Base-by-base conservation (phyloP, 1,139 yeast species). In the Casaregolazyma lundiana region DNA sequence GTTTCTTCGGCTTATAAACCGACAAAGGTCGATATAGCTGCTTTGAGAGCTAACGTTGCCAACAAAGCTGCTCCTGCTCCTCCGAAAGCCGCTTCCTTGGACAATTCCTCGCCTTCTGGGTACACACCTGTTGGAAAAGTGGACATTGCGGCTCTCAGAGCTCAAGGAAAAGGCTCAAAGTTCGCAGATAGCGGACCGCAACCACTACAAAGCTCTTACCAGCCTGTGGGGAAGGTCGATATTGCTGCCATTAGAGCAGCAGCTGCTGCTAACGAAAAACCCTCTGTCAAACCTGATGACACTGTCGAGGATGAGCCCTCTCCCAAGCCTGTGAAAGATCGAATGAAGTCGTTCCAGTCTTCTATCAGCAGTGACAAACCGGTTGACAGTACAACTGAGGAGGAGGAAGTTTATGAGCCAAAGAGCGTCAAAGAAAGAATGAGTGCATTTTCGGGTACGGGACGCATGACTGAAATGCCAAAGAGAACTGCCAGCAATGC, bases 1-100 rank as follows among this genome's bases (percentile, higher is more conserved):
- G 78, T 78, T 19, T 80, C 84, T 24, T 72, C 86, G 9, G 80
- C 88, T n/a, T 84, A 84, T 64, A 76, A 76, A 58, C 88, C 94
- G 35, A 77, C 85, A 24, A 48, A 48, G 22, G 78, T 75, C 21
- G 75, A 74, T 52, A 65, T 73, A 43, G 62, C 70, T 17, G 67
- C 70, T 15, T 60, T 71, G 57, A 65, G 70, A 57, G 36, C 41
- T 9, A 30, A 20, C 15, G 48, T 42, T 7, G 20, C 38, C 7
- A 16, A 30, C 15, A 42, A 42, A 19, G 18, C 40, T 18, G 46
- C 59, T 15, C 49, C 69, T 65, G 45, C 55, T 44, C 46, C 61
- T 43, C 47, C 52, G 29, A 52, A 60, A 15, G 59, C 52, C 36
- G 57, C 66, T 62, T n/a, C 53, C 47, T 37, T 42, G 16, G 53